Base-by-base conservation (phyloP, 2,329 filamentous ascomycete species). In the Geosmithia morbida region DNA sequence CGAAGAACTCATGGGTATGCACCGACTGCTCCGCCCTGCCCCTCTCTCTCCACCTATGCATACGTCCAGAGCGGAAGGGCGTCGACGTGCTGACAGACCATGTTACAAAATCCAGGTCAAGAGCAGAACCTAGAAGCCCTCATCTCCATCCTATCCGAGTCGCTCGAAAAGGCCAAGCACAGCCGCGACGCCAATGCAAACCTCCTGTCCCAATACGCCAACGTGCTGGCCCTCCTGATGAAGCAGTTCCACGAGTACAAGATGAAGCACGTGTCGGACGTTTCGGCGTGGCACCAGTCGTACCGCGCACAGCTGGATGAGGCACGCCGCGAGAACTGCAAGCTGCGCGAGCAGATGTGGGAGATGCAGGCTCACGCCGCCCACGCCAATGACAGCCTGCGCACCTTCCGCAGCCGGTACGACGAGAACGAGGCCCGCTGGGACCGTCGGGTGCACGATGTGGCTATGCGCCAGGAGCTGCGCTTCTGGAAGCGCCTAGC, bases 401-500 rank as follows among this genome's bases (percentile, higher is more conserved):
- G 78, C 40, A 62, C 69, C 39, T 80, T 81, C 53, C 69, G 78
- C 46, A 65, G 69, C 43, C 66, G 65, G 47, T 74, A 77, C 55
- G 73, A 79, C 52, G 75, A 78, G 52, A 69, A 80, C 50, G 67
- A 71, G 52, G 62, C 64, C 39, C 66, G 72, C 18, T 74, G 75
- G 66, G 69, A 77, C 48, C 65, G 69, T 29, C 66, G 69, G 4
- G 70, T 79, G 2, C 67, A 77, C 40, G 69, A 71, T 44, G 68
- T 67, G 45, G 71, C 74, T 6, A 60, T 66, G 42, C 68, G 74
- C 3, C 77, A 81, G 58, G 76, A 82, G 60, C 56, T 80, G 47
- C 67, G 79, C 2, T 81, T 79, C 60, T 83, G 78, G 79, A 82
- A 82, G 62, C 67, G 79, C 41, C 70, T 81, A 67, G 79, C 79